These are phyloP conservation scores for Hortaea werneckii DNA, from an alignment of 2,329 filamentous ascomycete genomes.

Conservation along the genomic window DNA sequence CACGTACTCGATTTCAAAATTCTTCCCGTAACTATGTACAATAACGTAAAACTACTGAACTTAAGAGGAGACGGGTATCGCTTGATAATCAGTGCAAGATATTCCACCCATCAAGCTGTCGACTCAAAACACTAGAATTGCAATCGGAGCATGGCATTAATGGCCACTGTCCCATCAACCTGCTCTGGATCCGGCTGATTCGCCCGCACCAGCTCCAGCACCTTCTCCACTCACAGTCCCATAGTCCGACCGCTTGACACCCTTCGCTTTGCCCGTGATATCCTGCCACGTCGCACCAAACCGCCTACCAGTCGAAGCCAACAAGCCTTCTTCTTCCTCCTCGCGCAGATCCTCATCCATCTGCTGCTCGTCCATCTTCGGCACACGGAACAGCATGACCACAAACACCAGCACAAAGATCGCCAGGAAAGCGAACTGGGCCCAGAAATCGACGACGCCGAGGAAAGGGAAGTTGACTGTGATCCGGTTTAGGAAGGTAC, in stretches of 20 bases:
- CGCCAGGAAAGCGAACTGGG: slow-evolving; percentile 78
- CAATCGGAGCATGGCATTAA: background rate
- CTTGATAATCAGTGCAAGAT: no score
- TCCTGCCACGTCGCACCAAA: slow-evolving; percentile 86
- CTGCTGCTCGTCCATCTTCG: slow-evolving; percentile 63
- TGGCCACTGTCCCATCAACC: background rate
- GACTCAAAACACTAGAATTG: background rate
- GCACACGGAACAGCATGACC: slow-evolving; percentile 69
- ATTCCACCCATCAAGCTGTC: no score
- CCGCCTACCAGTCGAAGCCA: slow-evolving; percentile 71
- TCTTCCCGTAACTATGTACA: no score
- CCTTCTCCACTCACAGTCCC: slow-evolving; percentile 12
- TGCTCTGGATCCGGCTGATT: background rate
- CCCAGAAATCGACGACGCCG: slow-evolving; percentile 88
- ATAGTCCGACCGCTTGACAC: slow-evolving; percentile 24
- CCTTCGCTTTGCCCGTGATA: slow-evolving; percentile 52
- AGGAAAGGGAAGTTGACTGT: slow-evolving; percentile 94
- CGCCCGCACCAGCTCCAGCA: slow-evolving; percentile 7
- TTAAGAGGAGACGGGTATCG: no score
- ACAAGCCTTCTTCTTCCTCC: slow-evolving; percentile 84
- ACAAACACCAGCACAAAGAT: slow-evolving; percentile 75
- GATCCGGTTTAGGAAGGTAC: slow-evolving; percentile 85
- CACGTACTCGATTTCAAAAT: background rate
- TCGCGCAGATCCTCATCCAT: slow-evolving; percentile 82
- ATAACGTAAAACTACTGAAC: no score